These are phyloP conservation scores for Arabis hirsuta DNA, from an alignment of 345 rosid species.

Conservation along the genomic window DNA sequence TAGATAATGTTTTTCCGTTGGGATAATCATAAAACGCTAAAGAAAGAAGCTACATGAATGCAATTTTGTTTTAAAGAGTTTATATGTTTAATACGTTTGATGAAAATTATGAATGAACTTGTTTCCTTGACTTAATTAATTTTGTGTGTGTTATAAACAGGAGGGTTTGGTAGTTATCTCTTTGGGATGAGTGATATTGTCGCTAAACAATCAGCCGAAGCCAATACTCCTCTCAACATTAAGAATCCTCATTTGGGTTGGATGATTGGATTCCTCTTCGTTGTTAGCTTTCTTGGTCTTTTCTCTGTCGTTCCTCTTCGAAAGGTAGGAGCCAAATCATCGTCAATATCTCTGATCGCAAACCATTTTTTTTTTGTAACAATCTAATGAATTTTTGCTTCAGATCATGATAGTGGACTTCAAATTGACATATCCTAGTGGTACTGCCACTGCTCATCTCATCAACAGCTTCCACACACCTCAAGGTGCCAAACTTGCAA, in stretches of 20 bases:
- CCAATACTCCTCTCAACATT: slow-evolving; percentile 54
- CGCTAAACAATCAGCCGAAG: slow-evolving; percentile 54
- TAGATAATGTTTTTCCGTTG: neutral
- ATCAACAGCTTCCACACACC: slow-evolving; percentile 94
- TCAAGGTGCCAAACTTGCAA: slow-evolving; percentile 77
- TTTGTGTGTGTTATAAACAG: slow-evolving; percentile 38
- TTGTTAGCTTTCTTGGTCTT: slow-evolving; percentile 81
- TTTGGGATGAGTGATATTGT: slow-evolving; percentile 60
- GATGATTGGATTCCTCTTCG: slow-evolving; percentile 78
- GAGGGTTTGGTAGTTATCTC: slow-evolving; percentile 71
- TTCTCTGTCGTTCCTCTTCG: slow-evolving; percentile 73
- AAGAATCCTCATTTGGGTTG: slow-evolving; percentile 63
- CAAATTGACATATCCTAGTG: slow-evolving; percentile 83
- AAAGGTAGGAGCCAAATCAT: slow-evolving; percentile 49
- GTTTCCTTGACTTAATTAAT: neutral
- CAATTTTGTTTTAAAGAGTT: neutral
- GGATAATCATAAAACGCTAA: neutral
- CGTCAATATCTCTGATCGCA: neutral
- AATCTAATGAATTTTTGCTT: neutral
- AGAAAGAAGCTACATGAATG: neutral
- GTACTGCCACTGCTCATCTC: slow-evolving; percentile 86
- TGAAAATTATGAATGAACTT: neutral
- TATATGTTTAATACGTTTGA: neutral
- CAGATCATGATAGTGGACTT: slow-evolving; percentile 80
- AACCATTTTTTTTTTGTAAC: neutral